These are phyloP conservation scores for Schizothecium vesticola DNA, from an alignment of 495 filamentous ascomycete species.

Conservation along the genomic window DNA sequence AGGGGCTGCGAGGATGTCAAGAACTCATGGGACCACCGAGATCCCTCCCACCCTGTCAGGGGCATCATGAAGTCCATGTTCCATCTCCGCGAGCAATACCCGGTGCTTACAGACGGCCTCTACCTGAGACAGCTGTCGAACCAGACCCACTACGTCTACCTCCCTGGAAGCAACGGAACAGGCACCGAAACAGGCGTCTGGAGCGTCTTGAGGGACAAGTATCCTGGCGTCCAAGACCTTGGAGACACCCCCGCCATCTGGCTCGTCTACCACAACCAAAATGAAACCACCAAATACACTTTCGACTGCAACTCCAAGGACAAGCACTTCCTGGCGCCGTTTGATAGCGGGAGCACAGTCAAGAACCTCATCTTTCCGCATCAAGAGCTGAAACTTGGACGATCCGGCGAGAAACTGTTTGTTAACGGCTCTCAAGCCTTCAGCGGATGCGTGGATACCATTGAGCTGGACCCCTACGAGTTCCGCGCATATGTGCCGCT, in stretches of 20 bases:
- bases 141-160: conserved; percentile 48
- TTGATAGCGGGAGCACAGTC: conserved; percentile 50
- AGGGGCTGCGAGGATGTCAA: conserved; percentile 68
- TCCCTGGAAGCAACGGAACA: conserved; percentile 52
- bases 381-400: conserved; percentile 49
- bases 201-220: conserved; percentile 24
- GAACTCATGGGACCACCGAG: conserved; percentile 56
- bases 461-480: conserved; percentile 52
- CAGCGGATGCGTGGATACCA: conserved; percentile 52
- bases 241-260: conserved; percentile 55
- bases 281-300: conserved; percentile 50
- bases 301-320: conserved; percentile 50
- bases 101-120: conserved; percentile 60
- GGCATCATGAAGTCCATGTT: conserved; percentile 63
- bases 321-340: conserved; percentile 52
- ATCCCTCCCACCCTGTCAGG: conserved; percentile 31
- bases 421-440: conserved; percentile 15
- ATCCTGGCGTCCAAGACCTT: conserved; percentile 52
- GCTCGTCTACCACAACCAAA: conserved; percentile 61
- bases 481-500: conserved; percentile 59
- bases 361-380: conserved; percentile 64
- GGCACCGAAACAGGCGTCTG: conserved; percentile 63
- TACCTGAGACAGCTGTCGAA: conserved; percentile 55
- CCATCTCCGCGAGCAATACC: conserved; percentile 55
- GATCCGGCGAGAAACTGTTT: conserved; percentile 19